Evolutionary conservation across 192 early-diverging fungal species (phyloP), one percentile per base, ranked within the genome.

Genomic region (Pilobolus umbonatus): DNA sequence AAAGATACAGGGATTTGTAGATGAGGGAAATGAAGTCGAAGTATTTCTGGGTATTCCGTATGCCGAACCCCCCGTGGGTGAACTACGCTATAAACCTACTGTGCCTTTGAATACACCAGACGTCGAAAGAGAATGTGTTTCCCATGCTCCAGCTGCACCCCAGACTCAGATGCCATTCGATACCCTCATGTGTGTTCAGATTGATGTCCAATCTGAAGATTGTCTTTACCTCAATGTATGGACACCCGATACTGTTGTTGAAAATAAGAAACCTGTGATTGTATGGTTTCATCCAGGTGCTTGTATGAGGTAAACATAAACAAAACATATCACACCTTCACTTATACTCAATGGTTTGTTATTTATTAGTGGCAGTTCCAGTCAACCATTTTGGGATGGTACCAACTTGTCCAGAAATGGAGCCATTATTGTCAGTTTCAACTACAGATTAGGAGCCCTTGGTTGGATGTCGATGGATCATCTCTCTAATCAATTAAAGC

Each of bases 221-320:
- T 84, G 82, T 51, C 44, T 84, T 10, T 68, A 75, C 11, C 50
- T 84, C 29, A 84, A 84, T 38, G 59, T 84, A 9, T 80, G 70
- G 61, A 69, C 74, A n/a, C 77, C 75, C 5, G 67, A 57, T 29
- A 59, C 53, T 22, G 26, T 32, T 3, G 45, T 50, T 24, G 65
- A 48, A 12, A 29, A 30, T 5, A 60, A 67, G 21, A 57, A 78
- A 15, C 85, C 86, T 31, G 86, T 87, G 3, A 65, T 85, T 60
- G 72, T 86, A 5, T 87, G 69, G 48, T 72, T 87, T 25, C 76
- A 87, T 43, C 80, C 79, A 9, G 85, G 84, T 24, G 74, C 66
- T 25, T 83, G 76, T 55, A 63, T 64, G 24, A 68, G 46, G 60
- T 74, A 63, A 51, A 10, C 0, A 38, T 17, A 17, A 43, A 43